Base-by-base conservation (phyloP, 2,329 filamentous ascomycete genomes). In the Paecilomyces variotii region DNA sequence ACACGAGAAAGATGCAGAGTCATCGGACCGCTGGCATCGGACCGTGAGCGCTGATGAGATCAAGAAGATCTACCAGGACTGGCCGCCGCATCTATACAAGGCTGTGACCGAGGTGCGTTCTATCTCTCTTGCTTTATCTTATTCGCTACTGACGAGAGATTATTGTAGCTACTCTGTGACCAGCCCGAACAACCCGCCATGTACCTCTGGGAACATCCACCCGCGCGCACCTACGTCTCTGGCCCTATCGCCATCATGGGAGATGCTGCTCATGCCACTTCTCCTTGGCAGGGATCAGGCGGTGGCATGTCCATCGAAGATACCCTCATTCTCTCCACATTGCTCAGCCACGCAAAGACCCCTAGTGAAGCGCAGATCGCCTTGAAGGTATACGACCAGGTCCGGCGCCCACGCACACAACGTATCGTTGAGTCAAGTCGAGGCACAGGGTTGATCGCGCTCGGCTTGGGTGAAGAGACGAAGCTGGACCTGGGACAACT, bases 341-440 rank as follows among this genome's bases (percentile, higher is more conserved):
- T 76, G 2, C 66, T 75, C 51, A 63, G 61, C 1, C 58, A 30
- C 1, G 24, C 49, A 12, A 59, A 54, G 49, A 59, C 27, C 7
- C 34, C 34, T 45, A 7, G 50, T 9, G 57, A 53, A 14, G 50
- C 54, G 19, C 50, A n/a, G 25, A 54, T 67, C 0, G 80, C 71
- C 0, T 82, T 83, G 56, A 68, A 70, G 7, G 74, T 74, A 0
- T 84, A 79, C 50, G 79, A 83, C 57, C 66, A 64, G 24, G 69
- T 76, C 5, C 70, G 82, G 1, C 69, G 79, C 4, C 71, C 76
- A 14, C 67, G 79, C 12, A 74, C 72, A 4, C 76, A 80, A 60
- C 77, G 73, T 67, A 63, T 81, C 0, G 78, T 81, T 0, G 63
- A 71, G 19, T 80, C 75, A 54, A 81, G 79, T 54, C 11, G 50